These are phyloP conservation scores for Syzygium malaccense DNA, from an alignment of 441 rosid species.

Conservation along the genomic window DNA sequence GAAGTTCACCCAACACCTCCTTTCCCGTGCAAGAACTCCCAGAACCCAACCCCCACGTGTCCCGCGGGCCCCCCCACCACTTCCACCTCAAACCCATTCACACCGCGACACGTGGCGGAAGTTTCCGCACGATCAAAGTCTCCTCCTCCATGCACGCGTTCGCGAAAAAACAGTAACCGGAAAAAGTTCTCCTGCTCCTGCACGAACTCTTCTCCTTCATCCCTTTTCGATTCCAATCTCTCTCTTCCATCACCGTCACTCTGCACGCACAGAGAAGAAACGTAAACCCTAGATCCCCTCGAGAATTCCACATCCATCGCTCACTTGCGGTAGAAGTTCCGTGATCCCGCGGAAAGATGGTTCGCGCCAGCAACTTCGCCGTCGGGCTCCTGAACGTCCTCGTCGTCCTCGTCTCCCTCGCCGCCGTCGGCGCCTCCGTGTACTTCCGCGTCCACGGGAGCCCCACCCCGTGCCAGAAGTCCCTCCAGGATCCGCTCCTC, in stretches of 20 bases:
- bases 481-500: constrained; percentile 28
- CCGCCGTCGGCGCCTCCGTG: constrained; percentile 10
- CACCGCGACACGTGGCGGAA: neutral
- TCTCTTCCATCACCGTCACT: neutral
- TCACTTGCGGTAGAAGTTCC: neutral
- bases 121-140: neutral
- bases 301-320: neutral
- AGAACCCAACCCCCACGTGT: neutral
- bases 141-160: neutral
- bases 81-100: neutral
- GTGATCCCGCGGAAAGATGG: constrained; percentile 6
- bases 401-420: neutral
- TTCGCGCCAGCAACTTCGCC: constrained; percentile 25
- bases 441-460: constrained; percentile 18
- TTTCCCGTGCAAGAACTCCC: neutral
- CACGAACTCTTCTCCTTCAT: neutral
- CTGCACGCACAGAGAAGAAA: neutral
- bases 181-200: neutral
- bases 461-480: constrained; percentile 27
- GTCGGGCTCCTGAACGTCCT: constrained; percentile 5
- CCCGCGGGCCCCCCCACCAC: neutral
- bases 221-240: neutral
- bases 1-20: neutral
- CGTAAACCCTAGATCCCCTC: neutral
- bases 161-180: neutral